Evolutionary conservation across 2,329 filamentous ascomycete genomes (phyloP), one percentile per base, ranked within the genome.

Genomic region (Rutstroemia sp.): DNA sequence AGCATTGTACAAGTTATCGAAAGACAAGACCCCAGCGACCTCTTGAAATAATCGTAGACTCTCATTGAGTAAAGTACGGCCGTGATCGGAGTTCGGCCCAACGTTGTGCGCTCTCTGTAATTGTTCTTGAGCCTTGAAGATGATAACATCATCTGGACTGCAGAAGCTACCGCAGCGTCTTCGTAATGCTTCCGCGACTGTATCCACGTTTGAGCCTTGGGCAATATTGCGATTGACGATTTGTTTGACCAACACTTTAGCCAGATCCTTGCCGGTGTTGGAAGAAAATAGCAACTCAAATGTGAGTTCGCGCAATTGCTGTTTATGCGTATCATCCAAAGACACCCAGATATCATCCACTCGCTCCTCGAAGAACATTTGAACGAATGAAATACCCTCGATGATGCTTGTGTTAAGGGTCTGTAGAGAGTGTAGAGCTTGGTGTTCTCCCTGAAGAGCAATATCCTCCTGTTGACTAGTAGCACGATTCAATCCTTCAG

Each of bases 201-300:
- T 96, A 73, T 99, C 95, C 19, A 99, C 92, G 61, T 97, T 99
- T 4, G 92, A 92, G 9, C 95, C 94, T 67, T 90, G 96, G 57
- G 92, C 88, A 65, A 99, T 99, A 71, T 96, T 99, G 66, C 92
- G 86, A 71, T 97, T 97, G 54, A 99, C 94, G 67, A 99, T 97
- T 0, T 92, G 91, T 71, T 97, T 99, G 56, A 99, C 94, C 1
- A 99, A 78, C 55, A 96, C 82, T 71, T 96, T 96, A 2, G 92
- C 95, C 23, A 97, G 81, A 10, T 96, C 90, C 65, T 90, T 90
- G 34, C 94, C 94, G 18, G 84, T 79, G 5, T 79, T 73, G 44
- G 87, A 84, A 4, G 90, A 88, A 71, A 99, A 97, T 0, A 99
- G 81, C 47, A 83, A 81, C 70, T 97, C 90, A 67, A 90, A 99